Conservation (phyloP, 2,329 filamentous ascomycete genomes). For the Aspergillus eucalypticola region DNA sequence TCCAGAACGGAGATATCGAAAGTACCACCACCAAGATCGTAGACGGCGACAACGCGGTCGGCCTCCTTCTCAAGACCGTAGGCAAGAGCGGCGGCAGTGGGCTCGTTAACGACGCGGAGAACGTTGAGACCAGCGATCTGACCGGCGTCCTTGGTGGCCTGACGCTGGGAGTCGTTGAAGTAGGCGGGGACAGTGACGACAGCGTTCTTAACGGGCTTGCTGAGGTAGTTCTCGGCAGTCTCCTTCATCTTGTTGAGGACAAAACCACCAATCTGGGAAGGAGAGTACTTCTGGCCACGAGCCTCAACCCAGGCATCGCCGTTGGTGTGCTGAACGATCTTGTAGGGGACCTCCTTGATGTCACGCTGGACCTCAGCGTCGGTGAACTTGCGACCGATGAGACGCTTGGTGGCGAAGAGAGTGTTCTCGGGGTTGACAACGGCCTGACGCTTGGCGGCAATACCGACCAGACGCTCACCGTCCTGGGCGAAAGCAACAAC, state of each 20-base stretch:
- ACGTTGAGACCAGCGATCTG: constrained; percentile 96
- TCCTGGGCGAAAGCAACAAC: constrained; percentile 95
- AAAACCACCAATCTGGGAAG: constrained; percentile 97
- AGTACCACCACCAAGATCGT: constrained; percentile 97
- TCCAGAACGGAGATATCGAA: constrained; percentile 98
- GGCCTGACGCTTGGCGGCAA: constrained; percentile 95
- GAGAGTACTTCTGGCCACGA: constrained; percentile 92
- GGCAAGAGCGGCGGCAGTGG: constrained; percentile 89
- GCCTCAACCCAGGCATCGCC: constrained; percentile 95
- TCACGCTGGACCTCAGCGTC: constrained; percentile 93
- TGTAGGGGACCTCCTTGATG: constrained; percentile 97
- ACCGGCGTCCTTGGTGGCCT: constrained; percentile 97
- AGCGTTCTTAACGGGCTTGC: constrained; percentile 89
- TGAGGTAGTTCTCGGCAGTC: constrained; percentile 89
- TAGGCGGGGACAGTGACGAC: constrained; percentile 97
- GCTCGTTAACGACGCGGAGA: constrained; percentile 96
- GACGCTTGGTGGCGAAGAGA: constrained; percentile 96
- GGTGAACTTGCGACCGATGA: constrained; percentile 96
- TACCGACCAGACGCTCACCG: constrained; percentile 93
- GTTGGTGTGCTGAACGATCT: constrained; percentile 96
- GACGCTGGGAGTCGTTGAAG: constrained; percentile 98
- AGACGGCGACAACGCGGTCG: constrained; percentile 88
- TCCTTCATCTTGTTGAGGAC: constrained; percentile 99
- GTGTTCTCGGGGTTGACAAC: constrained; percentile 99
- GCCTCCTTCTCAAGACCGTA: constrained; percentile 95